Conservation (phyloP, 169 alveolate genomes). For the Plasmodium ovale region DNA sequence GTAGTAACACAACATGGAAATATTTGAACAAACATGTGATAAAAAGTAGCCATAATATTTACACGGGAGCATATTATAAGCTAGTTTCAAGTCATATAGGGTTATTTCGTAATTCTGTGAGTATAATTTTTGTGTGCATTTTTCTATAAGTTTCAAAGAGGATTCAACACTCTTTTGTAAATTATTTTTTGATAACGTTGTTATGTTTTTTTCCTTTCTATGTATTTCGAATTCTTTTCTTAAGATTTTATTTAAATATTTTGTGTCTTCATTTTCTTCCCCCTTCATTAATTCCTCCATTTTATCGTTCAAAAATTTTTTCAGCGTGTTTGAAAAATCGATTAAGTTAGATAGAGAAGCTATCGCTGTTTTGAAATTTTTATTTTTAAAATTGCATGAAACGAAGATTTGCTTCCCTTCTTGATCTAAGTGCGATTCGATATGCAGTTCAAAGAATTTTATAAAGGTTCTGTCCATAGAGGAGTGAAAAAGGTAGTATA, state of each 20-base stretch:
- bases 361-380: conserved; percentile 3
- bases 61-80: conserved; percentile 72
- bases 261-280: conserved; percentile 7
- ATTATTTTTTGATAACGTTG: conserved; percentile 42
- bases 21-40: conserved; percentile 30
- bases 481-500: conserved; percentile 56
- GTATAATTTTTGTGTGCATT: conserved; percentile 42
- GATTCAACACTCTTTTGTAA: conserved; percentile 68
- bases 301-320: conserved; percentile 9
- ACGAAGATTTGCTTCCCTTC: conserved; percentile 8
- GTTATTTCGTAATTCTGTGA: conserved; percentile 61
- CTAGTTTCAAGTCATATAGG: conserved; percentile 56
- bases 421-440: background rate
- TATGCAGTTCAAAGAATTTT: conserved; percentile 4
- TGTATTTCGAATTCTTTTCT: conserved; percentile 46
- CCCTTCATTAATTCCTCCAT: conserved; percentile 3
- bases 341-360: conserved; percentile 26
- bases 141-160: conserved; percentile 55
- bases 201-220: conserved; percentile 38
- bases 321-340: conserved; percentile 31
- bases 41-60: conserved; percentile 64
- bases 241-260: conserved; percentile 24
- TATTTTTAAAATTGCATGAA: background rate
- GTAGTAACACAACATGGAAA: conserved; percentile 54
- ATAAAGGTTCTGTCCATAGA: conserved; percentile 55